Base-by-base conservation (phyloP, 441 rosid genomes). In the Hypseocharis bilobata region DNA sequence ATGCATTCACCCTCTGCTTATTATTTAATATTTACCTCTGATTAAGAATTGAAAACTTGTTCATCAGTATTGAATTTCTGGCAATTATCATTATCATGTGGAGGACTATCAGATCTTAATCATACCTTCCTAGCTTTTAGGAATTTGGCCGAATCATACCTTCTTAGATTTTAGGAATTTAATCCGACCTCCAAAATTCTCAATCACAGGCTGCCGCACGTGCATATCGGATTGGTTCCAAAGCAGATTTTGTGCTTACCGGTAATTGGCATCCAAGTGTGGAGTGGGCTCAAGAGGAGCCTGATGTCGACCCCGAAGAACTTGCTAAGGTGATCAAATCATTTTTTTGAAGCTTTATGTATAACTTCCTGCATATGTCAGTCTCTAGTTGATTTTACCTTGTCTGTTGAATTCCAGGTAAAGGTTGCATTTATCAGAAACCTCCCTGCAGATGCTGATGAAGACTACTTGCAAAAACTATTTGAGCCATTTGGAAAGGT, bases 201-300 rank as follows among this genome's bases (percentile, higher is more conserved):
- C 34, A 58, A 58, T 30, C 62, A 58, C 62, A 58, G 62, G 62
- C 62, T 58, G 62, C 62, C 28, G 38, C 62, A 58, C 62, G 62
- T 7, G 62, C 62, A 58, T 58, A 58, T 30, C 62, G 62, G 62
- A 17, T 58, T 28, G 62, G 62, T 30, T 58, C 62, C 22, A 58
- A 58, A 58, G 38, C 62, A 29, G 62, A 58, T 58, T 58, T 58
- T 58, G 11, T 58, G 22, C 62, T 58, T 58, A 19, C 40, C 4
- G 62, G 62, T 28, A 58, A 58, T 58, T 58, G 38, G 62, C 62
- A 58, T 58, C 62, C 62, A 29, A 58, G 16, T 58, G 62, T 58
- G 62, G 62, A 58, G 38, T 58, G 62, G 62, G 62, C 62, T 58
- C 62, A 58, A 30, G 62, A 58, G 62, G 62, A 58, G 16, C 62